A percentile compares a stretch with the other conserved stretches of the same genome.
Conservation (phyloP, 148 eudicot species). For the Talinum fruticosum region DNA sequence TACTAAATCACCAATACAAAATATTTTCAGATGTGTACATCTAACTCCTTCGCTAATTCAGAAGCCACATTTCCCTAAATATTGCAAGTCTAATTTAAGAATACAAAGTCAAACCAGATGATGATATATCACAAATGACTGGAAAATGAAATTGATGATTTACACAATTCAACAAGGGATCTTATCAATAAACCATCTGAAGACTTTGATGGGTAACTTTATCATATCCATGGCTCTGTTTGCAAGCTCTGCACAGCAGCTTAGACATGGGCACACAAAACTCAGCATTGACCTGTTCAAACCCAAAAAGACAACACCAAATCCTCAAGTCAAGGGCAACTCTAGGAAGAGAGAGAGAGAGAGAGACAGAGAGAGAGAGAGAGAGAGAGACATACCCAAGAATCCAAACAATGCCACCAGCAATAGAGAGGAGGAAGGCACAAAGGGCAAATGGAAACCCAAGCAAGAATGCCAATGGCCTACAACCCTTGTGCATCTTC, state of each 20-base stretch:
- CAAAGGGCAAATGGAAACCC: conserved; percentile 61
- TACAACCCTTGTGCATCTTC: conserved; percentile 28
- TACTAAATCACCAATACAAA: no score
- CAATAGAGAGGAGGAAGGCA: conserved; percentile 48
- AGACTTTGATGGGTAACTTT: conserved; percentile 49
- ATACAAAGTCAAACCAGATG: neutral
- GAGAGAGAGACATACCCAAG: conserved; percentile 42
- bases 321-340: neutral
- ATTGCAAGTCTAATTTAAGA: neutral
- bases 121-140: neutral
- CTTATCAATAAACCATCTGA: conserved; percentile 57
- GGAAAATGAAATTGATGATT: no score
- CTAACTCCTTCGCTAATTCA: neutral
- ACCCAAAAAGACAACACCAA: neutral
- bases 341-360: neutral
- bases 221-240: conserved; percentile 51
- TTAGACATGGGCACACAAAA: conserved; percentile 59
- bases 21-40: no score
- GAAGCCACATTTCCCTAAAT: neutral
- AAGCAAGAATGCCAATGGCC: conserved; percentile 55
- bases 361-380: neutral
- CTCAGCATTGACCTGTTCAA: conserved; percentile 45
- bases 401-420: conserved; percentile 59
- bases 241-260: conserved; percentile 58
- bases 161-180: conserved; percentile 44